These are phyloP conservation scores for Pichia sp. DNA, from an alignment of 1,139 yeast genomes.

Conservation along the genomic window DNA sequence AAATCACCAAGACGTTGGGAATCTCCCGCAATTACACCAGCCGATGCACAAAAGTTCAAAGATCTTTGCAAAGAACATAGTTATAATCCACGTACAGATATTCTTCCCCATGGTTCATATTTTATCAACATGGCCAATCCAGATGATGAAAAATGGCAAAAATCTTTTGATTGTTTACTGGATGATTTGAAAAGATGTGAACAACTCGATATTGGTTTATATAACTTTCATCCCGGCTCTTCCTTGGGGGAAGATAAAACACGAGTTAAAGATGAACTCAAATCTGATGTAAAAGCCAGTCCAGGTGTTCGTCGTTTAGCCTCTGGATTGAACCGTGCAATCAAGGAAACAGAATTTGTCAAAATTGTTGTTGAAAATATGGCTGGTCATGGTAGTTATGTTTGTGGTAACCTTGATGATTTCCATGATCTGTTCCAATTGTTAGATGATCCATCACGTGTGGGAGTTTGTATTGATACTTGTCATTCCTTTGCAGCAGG, in stretches of 20 bases:
- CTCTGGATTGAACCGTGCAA: constrained; percentile 70
- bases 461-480: constrained; percentile 93
- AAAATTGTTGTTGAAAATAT: constrained; percentile 89
- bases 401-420: constrained; percentile 79
- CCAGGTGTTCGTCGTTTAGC: constrained; percentile 42
- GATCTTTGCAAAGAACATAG: constrained; percentile 53
- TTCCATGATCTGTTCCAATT: constrained; percentile 65
- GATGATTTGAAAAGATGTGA: constrained; percentile 90
- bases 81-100: constrained; percentile 68
- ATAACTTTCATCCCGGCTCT: constrained; percentile 95
- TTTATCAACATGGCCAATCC: constrained; percentile 91
- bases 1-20: constrained; percentile 92
- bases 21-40: constrained; percentile 64
- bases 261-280: constrained; percentile 44
- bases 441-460: constrained; percentile 70
- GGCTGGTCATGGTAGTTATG: constrained; percentile 95
- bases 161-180: constrained; percentile 70
- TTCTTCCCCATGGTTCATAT: constrained; percentile 92
- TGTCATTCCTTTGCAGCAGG: constrained; percentile 98
- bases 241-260: constrained; percentile 60
- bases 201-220: constrained; percentile 70
- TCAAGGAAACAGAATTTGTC: constrained; percentile 65
- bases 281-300: constrained; percentile 6
- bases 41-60: constrained; percentile 63
- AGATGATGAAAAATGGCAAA: constrained; percentile 67